Evolutionary conservation across 352 stramenopile genomes (phyloP).

Genomic region (Paralagenidium karlingii): DNA sequence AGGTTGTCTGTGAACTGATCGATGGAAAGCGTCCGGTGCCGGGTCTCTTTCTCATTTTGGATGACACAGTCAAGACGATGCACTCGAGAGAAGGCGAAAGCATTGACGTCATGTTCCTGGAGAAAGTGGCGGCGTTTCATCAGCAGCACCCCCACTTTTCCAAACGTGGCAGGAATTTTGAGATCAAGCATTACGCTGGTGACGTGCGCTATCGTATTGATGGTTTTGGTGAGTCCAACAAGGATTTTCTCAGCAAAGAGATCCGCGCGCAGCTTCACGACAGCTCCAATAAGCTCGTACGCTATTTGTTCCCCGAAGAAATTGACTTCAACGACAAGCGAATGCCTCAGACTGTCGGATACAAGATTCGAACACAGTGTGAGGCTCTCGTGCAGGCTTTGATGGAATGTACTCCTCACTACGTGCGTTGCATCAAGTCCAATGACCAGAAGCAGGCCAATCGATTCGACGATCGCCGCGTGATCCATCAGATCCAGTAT

Average conservation of each 20-base stretch:
- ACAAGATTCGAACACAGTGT: conserved; percentile 80
- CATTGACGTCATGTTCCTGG: conserved; percentile 68
- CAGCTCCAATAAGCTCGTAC: conserved; percentile 76
- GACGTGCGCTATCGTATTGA: conserved; percentile 78
- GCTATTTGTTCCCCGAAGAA: conserved; percentile 76
- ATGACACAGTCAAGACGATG: conserved; percentile 82
- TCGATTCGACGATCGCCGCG: conserved; percentile 74
- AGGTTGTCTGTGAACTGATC: conserved; percentile 82
- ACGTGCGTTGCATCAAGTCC: conserved; percentile 87
- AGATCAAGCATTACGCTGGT: conserved; percentile 80
- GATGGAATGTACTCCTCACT: conserved; percentile 85
- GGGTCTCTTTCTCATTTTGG: conserved; percentile 75
- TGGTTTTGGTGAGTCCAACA: conserved; percentile 71
- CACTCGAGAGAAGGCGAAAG: conserved; percentile 69
- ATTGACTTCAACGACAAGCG: conserved; percentile 74
- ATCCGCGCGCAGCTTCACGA: conserved; percentile 70
- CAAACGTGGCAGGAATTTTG: conserved; percentile 76
- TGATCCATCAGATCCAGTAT: conserved; percentile 84
- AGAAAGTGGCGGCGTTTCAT: conserved; percentile 64
- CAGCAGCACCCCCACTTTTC: conserved; percentile 58
- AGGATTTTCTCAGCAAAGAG: conserved; percentile 74
- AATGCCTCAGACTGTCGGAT: conserved; percentile 64
- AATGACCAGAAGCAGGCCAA: conserved; percentile 84
- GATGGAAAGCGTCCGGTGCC: conserved; percentile 57
- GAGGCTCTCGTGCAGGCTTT: conserved; percentile 76